Evolutionary conservation across 1,284 basidiomycete genomes (phyloP).

Genomic region (Ceratobasidium sp.): DNA sequence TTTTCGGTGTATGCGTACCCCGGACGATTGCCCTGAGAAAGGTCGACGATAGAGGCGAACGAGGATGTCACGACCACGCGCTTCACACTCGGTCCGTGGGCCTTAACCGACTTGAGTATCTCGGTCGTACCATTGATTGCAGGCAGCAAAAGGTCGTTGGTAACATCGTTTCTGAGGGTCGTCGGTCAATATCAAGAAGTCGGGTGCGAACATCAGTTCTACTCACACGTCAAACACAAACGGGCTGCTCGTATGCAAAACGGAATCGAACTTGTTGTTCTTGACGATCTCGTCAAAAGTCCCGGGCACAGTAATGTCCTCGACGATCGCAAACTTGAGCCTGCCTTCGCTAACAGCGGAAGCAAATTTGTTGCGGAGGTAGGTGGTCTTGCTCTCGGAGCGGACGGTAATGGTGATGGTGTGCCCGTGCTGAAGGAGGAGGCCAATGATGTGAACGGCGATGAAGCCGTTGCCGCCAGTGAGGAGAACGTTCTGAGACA

Average conservation of each 20-base stretch:
- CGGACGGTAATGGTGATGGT: slow-evolving; percentile 53
- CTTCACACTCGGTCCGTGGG: slow-evolving; percentile 53
- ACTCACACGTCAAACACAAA: slow-evolving; percentile 25
- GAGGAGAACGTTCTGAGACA: slow-evolving; percentile 49
- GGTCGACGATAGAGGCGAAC: slow-evolving; percentile 54
- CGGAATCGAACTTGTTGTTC: slow-evolving; percentile 20
- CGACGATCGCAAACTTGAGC: slow-evolving; percentile 25
- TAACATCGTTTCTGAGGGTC: slow-evolving; percentile 32
- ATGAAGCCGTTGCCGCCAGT: slow-evolving; percentile 55
- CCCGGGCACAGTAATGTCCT: slow-evolving; percentile 25
- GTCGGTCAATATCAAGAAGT: neutral
- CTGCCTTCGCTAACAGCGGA: neutral
- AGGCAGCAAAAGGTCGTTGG: slow-evolving; percentile 56
- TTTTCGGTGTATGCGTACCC: slow-evolving; percentile 51
- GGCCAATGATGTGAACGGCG: slow-evolving; percentile 51
- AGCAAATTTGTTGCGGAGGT: slow-evolving; percentile 20
- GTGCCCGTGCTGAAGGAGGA: slow-evolving; percentile 46
- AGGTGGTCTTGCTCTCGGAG: slow-evolving; percentile 15
- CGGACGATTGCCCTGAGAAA: slow-evolving; percentile 47
- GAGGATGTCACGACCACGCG: slow-evolving; percentile 59
- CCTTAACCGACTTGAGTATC: slow-evolving; percentile 55
- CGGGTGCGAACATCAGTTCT: too few species aligned
- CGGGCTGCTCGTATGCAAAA: slow-evolving; percentile 32
- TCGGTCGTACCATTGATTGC: slow-evolving; percentile 59
- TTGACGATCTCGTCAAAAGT: slow-evolving; percentile 21